Evolutionary conservation across 805 yeast species (phyloP).

Genomic region (Wickerhamiella australiensis): DNA sequence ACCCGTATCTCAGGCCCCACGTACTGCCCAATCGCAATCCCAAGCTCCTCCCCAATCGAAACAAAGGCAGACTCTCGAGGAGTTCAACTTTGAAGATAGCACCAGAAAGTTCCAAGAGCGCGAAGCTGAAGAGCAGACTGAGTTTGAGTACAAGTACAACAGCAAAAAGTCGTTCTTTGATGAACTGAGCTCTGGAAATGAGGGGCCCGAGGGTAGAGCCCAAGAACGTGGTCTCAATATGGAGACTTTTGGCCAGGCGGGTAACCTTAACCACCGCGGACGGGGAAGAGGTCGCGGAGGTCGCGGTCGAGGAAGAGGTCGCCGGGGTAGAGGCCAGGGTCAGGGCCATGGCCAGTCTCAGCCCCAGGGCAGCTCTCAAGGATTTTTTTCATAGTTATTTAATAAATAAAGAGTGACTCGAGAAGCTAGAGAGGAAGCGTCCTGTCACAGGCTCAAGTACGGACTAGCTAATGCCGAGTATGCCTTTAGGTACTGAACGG

Average conservation of each 20-base stretch:
- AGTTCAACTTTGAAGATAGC: conserved; percentile 62
- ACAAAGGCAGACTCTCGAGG: conserved; percentile 29
- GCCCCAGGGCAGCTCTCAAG: too few species aligned
- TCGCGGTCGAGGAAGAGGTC: conserved; percentile 29
- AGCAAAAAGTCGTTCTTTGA: conserved; percentile 83
- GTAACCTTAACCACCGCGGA: conserved; percentile 34
- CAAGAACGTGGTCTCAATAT: conserved; percentile 61
- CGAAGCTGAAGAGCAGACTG: conserved; percentile 27
- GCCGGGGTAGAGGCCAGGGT: conserved; percentile 23
- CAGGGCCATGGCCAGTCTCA: background rate
- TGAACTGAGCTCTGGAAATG: conserved; percentile 54
- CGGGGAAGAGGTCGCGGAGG: conserved; percentile 35
- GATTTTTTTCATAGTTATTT: background rate
- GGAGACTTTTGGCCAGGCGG: conserved; percentile 75
- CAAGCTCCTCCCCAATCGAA: conserved; percentile 11
- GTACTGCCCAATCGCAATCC: conserved; percentile 21
- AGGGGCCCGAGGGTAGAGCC: conserved; percentile 48
- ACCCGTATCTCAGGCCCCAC: conserved; percentile 12
- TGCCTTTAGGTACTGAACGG: conserved; percentile 13
- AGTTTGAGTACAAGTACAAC: conserved; percentile 42
- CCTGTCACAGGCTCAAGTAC: background rate
- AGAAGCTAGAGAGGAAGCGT: too few species aligned
- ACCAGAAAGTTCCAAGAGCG: conserved; percentile 59
- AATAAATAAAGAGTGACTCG: too few species aligned
- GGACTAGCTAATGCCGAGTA: conserved; percentile 5